phyloP scores from a whole-genome alignment of 2,329 filamentous ascomycete genomes.

The Fusarium brevicatenulatum region DNA sequence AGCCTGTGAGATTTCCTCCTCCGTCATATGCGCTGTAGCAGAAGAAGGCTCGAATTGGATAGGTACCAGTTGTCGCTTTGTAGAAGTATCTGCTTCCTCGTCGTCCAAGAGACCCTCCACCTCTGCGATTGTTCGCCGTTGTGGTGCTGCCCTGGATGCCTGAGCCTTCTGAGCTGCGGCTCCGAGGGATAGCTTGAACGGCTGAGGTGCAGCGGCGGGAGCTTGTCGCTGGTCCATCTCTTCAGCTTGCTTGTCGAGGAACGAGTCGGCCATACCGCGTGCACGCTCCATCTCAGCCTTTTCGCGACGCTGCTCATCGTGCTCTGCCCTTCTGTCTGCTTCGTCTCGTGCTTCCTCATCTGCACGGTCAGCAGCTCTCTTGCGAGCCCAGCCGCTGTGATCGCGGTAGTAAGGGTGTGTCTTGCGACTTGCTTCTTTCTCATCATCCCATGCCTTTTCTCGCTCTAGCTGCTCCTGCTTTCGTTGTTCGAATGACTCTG shows the following conservation, averaged over 20 bases:
- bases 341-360: constrained; percentile 83
- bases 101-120: constrained; percentile 95
- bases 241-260: constrained; percentile 84
- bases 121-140: constrained; percentile 86
- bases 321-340: constrained; percentile 81
- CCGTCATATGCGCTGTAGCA: constrained; percentile 72
- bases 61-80: constrained; percentile 80
- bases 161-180: constrained; percentile 81
- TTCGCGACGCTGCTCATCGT: constrained; percentile 76
- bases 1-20: constrained; percentile 87
- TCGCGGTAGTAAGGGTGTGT: constrained; percentile 87
- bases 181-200: constrained; percentile 93
- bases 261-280: constrained; percentile 86
- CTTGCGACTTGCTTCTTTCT: constrained; percentile 80
- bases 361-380: constrained; percentile 76
- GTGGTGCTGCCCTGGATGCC: constrained; percentile 64
- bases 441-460: constrained; percentile 85
- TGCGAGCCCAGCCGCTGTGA: constrained; percentile 84
- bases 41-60: constrained; percentile 81
- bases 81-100: constrained; percentile 81
- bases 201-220: constrained; percentile 69
- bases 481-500: constrained; percentile 70
- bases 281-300: constrained; percentile 80
- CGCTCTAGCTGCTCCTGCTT: constrained; percentile 75
- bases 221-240: constrained; percentile 70